These are phyloP conservation scores for Aspergillus calidoustus DNA, from an alignment of 2,329 filamentous ascomycete species.

Conservation along the genomic window DNA sequence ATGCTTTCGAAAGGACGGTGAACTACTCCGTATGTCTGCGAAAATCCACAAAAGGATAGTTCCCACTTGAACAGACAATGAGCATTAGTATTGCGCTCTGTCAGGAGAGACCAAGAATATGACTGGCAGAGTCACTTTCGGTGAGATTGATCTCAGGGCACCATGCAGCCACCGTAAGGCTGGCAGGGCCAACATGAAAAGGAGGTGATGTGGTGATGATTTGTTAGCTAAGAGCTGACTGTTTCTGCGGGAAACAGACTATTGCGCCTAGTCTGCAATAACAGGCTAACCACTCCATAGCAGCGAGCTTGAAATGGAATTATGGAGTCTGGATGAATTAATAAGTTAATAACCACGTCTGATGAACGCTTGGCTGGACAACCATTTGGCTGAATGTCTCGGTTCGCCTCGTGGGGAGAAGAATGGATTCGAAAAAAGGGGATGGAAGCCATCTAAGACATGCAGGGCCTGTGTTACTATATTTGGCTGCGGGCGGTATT, in stretches of 20 bases:
- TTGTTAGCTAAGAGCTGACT: background rate
- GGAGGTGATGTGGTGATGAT: background rate
- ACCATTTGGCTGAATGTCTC: background rate
- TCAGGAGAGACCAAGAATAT: background rate
- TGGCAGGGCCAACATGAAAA: background rate
- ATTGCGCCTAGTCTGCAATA: constrained; percentile 10
- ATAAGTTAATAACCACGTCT: constrained; percentile 1
- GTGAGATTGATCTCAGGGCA: background rate
- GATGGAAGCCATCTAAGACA: constrained; percentile 21
- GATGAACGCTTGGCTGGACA: constrained; percentile 10
- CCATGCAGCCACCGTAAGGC: background rate
- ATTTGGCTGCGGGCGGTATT: constrained; percentile 19
- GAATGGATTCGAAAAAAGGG: background rate
- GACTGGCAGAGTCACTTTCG: background rate
- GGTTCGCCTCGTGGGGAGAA: background rate
- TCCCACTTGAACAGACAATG: background rate
- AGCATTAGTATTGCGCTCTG: background rate
- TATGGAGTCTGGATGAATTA: background rate
- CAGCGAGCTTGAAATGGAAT: background rate
- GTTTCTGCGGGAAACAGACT: constrained; percentile 2
- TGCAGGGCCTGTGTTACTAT: constrained; percentile 27
- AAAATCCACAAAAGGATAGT: background rate
- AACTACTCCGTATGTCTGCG: background rate
- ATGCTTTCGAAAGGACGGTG: background rate
- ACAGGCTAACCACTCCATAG: background rate